A percentile compares a stretch with the other conserved stretches of the same genome.
These are phyloP conservation scores for Secale cereale DNA, from an alignment of 176 grass and related monocot species.

Conservation along the genomic window DNA sequence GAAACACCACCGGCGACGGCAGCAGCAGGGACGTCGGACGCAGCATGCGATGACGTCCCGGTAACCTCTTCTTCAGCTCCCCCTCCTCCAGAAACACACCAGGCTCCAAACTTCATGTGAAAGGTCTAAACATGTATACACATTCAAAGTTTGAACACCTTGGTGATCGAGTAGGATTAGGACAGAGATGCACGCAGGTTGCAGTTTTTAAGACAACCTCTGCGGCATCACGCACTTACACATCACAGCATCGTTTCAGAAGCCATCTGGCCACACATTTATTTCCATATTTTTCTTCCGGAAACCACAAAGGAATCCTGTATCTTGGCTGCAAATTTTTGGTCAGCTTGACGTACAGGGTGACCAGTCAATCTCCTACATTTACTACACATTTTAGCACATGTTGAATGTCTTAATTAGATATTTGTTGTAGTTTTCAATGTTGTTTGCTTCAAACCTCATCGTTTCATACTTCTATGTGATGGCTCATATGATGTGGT, in stretches of 20 bases:
- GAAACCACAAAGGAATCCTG: conserved; percentile 20
- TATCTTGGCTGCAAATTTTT: conserved; percentile 38
- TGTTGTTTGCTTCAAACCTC: background rate
- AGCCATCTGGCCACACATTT: conserved; percentile 11
- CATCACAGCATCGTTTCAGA: background rate
- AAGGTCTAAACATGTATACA: conserved; percentile 26
- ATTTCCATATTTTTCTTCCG: background rate
- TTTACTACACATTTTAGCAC: background rate
- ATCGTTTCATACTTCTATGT: background rate
- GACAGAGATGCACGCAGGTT: conserved; percentile 35
- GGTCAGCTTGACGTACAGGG: conserved; percentile 20
- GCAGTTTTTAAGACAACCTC: conserved; percentile 51
- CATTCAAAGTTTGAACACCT: background rate
- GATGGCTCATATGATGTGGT: background rate
- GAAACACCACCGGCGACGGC: background rate
- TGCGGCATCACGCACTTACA: conserved; percentile 33
- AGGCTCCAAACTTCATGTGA: conserved; percentile 35
- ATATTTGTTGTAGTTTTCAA: background rate
- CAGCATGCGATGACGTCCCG: conserved; percentile 30
- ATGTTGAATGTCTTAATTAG: background rate
- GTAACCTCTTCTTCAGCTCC: conserved; percentile 37
- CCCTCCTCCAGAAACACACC: background rate
- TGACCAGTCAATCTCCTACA: conserved; percentile 11
- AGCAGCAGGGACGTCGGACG: background rate
- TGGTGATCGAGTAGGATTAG: conserved; percentile 1